phyloP scores from a whole-genome alignment of 345 rosid species.

The Erucastrum elatum region DNA sequence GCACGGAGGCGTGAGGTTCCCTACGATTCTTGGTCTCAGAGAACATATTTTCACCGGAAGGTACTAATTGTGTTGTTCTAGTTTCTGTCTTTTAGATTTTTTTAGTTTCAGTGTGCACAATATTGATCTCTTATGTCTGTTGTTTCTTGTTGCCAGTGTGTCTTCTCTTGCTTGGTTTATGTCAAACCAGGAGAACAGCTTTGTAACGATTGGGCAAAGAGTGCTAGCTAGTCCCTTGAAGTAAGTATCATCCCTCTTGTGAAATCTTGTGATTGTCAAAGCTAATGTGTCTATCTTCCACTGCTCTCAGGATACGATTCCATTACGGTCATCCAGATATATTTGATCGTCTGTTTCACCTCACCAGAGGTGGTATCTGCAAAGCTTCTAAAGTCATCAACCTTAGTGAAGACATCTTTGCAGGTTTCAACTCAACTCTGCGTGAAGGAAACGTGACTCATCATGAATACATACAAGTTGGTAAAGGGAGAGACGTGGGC shows the following conservation, averaged over 20 bases:
- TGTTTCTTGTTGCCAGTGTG: conserved; percentile 56
- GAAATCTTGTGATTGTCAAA: conserved; percentile 6
- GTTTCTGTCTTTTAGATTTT: background rate
- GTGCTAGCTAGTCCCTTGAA: conserved; percentile 76
- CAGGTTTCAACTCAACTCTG: conserved; percentile 90
- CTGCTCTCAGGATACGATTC: conserved; percentile 70
- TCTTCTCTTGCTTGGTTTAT: conserved; percentile 92
- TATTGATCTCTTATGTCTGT: conserved; percentile 18
- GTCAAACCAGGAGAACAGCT: conserved; percentile 86
- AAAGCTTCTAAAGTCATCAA: conserved; percentile 89
- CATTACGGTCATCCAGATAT: conserved; percentile 97
- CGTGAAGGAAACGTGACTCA: conserved; percentile 87
- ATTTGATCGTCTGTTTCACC: conserved; percentile 85
- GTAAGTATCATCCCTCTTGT: conserved; percentile 37
- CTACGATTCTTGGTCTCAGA: conserved; percentile 74
- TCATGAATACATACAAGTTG: conserved; percentile 95
- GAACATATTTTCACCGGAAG: conserved; percentile 93
- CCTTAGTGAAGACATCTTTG: conserved; percentile 89
- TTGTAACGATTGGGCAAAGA: conserved; percentile 79
- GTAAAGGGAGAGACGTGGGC: conserved; percentile 96
- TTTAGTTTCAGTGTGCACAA: conserved; percentile 3
- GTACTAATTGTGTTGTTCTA: conserved; percentile 36
- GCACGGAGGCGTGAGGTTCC: conserved; percentile 72
- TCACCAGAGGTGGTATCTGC: conserved; percentile 89
- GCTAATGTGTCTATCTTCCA: conserved; percentile 18